Evolutionary conservation across 1,284 basidiomycete genomes (phyloP).

Genomic region (Earliella scabrosa): DNA sequence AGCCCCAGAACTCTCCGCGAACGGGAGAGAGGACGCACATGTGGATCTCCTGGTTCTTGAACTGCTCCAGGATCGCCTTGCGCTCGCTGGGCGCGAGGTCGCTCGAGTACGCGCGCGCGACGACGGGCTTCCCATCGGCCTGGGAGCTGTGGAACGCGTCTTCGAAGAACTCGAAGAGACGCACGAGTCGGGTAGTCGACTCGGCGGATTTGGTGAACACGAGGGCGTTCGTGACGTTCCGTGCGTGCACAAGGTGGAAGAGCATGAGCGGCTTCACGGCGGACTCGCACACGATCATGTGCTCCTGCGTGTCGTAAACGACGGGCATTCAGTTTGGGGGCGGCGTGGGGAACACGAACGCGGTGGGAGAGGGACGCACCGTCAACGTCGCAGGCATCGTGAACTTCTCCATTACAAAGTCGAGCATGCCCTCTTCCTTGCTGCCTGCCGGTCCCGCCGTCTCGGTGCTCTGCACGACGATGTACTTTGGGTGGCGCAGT

Average conservation of each 20-base stretch:
- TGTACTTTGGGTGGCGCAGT: slow-evolving; percentile 85
- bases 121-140: slow-evolving; percentile 37
- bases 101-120: slow-evolving; percentile 82
- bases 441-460: slow-evolving; percentile 22
- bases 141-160: slow-evolving; percentile 41
- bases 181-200: slow-evolving; percentile 83
- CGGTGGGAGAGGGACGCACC: slow-evolving; percentile 43
- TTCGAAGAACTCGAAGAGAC: slow-evolving; percentile 86
- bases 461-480: slow-evolving; percentile 69
- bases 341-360: neutral
- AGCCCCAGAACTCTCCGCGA: no score
- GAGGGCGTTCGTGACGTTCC: slow-evolving; percentile 70
- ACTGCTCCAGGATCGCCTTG: slow-evolving; percentile 78
- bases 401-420: slow-evolving; percentile 76
- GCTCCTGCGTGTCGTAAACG: slow-evolving; percentile 62
- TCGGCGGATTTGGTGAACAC: slow-evolving; percentile 98
- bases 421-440: slow-evolving; percentile 46
- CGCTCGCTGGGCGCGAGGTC: slow-evolving; percentile 82
- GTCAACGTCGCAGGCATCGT: slow-evolving; percentile 80
- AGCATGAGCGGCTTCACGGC: slow-evolving; percentile 89
- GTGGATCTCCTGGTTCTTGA: slow-evolving; percentile 82
- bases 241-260: slow-evolving; percentile 80
- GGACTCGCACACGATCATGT: slow-evolving; percentile 83
- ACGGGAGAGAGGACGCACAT: slow-evolving; percentile 59
- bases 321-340: neutral